Conservation (phyloP, 169 alveolate genomes). For the Condylostoma magnum region DNA sequence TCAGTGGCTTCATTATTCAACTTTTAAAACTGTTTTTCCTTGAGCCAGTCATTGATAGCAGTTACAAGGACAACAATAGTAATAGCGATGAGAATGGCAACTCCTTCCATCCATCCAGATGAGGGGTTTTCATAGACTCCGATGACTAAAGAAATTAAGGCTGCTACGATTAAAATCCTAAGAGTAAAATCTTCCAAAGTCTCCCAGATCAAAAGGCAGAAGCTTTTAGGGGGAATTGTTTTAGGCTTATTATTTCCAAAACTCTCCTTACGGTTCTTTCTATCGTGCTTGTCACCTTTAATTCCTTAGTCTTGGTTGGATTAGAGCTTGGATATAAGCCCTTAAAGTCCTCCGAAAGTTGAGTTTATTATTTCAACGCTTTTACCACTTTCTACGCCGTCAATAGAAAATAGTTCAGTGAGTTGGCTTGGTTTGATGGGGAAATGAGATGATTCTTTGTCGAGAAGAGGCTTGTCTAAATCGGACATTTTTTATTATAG, state of each 20-base stretch:
- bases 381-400: too few species aligned
- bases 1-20: conserved; percentile 38
- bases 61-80: conserved; percentile 73
- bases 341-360: conserved; percentile 48
- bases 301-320: conserved; percentile 24
- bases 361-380: too few species aligned
- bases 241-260: conserved; percentile 53
- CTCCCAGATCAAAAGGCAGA: conserved; percentile 37
- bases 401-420: too few species aligned
- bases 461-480: too few species aligned
- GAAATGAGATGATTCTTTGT: too few species aligned
- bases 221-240: conserved; percentile 31
- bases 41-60: conserved; percentile 62
- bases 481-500: too few species aligned
- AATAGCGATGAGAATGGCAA: conserved; percentile 80
- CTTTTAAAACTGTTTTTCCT: conserved; percentile 74
- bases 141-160: conserved; percentile 49
- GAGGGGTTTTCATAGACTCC: conserved; percentile 47
- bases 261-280: background rate
- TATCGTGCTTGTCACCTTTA: background rate
- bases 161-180: conserved; percentile 52
- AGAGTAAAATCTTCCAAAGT: conserved; percentile 50
- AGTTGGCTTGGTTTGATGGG: too few species aligned
- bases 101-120: conserved; percentile 83
- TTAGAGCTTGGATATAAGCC: conserved; percentile 29